These are phyloP conservation scores for Cicer pinnatifidum DNA, from an alignment of 306 rosid species.

Conservation along the genomic window DNA sequence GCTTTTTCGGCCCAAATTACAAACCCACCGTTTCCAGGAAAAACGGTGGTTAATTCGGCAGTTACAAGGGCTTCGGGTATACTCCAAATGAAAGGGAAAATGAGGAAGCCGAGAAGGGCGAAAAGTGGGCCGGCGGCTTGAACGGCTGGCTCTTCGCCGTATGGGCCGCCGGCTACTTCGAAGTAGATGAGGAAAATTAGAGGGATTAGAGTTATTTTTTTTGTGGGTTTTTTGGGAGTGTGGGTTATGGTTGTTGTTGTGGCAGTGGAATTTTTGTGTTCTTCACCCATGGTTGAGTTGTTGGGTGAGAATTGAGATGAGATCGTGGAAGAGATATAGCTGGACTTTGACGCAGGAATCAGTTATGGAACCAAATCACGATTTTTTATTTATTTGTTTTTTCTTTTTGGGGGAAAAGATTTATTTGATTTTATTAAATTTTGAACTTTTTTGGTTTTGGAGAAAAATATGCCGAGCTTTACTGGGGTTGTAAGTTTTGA, in stretches of 20 bases:
- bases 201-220: conserved; percentile 49
- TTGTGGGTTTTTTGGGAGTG: background rate
- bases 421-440: too few species aligned
- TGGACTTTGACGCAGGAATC: background rate
- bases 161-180: conserved; percentile 56
- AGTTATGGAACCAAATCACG: background rate
- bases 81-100: conserved; percentile 55
- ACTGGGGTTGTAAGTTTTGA: too few species aligned
- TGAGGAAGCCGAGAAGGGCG: conserved; percentile 45
- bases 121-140: conserved; percentile 52
- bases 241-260: background rate
- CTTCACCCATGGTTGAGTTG: conserved; percentile 15
- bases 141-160: conserved; percentile 53
- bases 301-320: background rate
- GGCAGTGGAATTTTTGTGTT: background rate
- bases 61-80: conserved; percentile 50
- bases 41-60: conserved; percentile 47
- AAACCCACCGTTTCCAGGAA: conserved; percentile 50
- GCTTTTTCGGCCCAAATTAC: conserved; percentile 50
- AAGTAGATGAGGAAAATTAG: conserved; percentile 53
- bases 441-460: too few species aligned
- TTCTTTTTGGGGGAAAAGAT: too few species aligned
- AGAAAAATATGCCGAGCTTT: too few species aligned
- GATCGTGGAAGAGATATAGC: background rate
- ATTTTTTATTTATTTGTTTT: too few species aligned